Percentiles rank a stretch among this genome's conserved stretches.
Evolutionary conservation across 495 filamentous ascomycete genomes (phyloP).

Genomic region (Pseudoneurospora amorphoporcata): DNA sequence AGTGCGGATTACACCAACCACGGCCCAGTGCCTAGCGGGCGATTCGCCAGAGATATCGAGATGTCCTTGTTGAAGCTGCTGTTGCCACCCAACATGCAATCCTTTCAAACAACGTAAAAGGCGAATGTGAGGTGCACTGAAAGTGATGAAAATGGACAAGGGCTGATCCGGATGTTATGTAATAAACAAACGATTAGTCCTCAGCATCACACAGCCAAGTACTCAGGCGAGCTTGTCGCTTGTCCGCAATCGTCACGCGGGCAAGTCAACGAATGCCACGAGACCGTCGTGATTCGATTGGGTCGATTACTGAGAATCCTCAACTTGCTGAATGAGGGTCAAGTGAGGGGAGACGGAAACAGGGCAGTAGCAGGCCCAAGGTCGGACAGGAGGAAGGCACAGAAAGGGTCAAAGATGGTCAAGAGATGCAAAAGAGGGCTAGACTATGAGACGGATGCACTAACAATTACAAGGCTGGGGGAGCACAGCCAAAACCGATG

Average conservation of each 20-base stretch:
- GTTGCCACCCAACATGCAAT: neutral
- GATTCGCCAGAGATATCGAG: neutral
- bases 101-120: neutral
- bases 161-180: neutral
- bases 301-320: slow-evolving; percentile 3
- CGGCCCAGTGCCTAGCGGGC: neutral
- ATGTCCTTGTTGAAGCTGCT: neutral
- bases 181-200: neutral
- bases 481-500: neutral
- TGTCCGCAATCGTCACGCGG: slow-evolving; percentile 13
- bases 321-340: neutral
- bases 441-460: neutral
- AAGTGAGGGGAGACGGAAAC: neutral
- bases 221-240: neutral
- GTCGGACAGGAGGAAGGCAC: neutral
- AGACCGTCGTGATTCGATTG: slow-evolving; percentile 13
- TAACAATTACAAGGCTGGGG: neutral
- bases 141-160: neutral
- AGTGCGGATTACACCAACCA: neutral
- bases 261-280: slow-evolving; percentile 22
- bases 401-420: neutral
- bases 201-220: neutral
- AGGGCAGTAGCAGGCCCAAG: neutral
- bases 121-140: neutral
- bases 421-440: neutral